Conservation (phyloP, 192 early-diverging fungal genomes). For the Rhizoclosmatium sp. region DNA sequence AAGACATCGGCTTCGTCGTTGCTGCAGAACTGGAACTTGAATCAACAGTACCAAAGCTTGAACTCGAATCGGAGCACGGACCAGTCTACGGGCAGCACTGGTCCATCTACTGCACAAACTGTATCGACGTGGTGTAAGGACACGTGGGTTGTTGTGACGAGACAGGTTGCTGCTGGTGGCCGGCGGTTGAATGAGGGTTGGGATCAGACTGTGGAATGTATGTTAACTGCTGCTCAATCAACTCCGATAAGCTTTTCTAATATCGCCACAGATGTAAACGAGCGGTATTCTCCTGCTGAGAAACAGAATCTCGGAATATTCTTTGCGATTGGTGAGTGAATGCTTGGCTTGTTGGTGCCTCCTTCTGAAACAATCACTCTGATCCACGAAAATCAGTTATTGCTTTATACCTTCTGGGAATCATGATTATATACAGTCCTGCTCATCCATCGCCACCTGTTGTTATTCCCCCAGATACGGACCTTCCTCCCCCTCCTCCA, state of each 20-base stretch:
- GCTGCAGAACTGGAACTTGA: background rate
- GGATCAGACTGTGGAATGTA: background rate
- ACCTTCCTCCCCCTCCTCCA: slow-evolving; percentile 15
- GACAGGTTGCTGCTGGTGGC: background rate
- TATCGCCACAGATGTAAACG: background rate
- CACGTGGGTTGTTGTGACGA: background rate
- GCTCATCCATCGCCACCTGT: background rate
- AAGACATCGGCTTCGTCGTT: background rate
- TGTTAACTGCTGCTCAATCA: background rate
- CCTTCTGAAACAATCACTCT: background rate
- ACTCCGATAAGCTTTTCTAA: background rate
- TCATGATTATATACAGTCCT: slow-evolving; percentile 24
- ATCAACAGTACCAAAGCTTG: background rate
- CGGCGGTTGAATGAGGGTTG: background rate
- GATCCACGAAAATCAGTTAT: background rate
- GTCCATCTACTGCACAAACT: background rate
- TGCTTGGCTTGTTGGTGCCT: background rate
- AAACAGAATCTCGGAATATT: background rate
- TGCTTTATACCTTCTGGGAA: background rate
- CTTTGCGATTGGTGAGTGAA: background rate
- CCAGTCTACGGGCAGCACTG: background rate
- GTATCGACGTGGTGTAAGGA: background rate
- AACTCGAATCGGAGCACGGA: background rate
- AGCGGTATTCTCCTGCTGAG: background rate
- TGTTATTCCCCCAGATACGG: background rate